Base-by-base conservation (phyloP, 352 stramenopile species). In the Halophytophthora polymorphica region DNA sequence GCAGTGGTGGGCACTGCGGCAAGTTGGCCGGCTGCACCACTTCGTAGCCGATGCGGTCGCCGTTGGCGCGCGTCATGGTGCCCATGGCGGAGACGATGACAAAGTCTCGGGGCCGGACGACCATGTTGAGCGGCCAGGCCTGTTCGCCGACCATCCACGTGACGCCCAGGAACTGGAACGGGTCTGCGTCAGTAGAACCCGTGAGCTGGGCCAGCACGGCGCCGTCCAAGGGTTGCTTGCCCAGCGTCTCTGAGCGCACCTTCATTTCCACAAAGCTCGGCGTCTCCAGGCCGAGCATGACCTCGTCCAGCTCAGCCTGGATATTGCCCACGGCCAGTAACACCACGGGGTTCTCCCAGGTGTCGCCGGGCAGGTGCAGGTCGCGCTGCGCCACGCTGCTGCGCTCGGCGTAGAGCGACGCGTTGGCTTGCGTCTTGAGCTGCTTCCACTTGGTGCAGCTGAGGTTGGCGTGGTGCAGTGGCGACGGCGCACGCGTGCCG, bases 31-130 rank as follows among this genome's bases (percentile, higher is more conserved):
- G 72, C 36, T 70, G 61, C 17, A 77, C 51, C 13, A 74, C 50
- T 10, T 72, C 50, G 34, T 70, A 74, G 14, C 68, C 64, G 13
- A 74, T 48, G 21, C 53, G 53, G 21, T 66, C 51, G 25, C 60
- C 61, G 28, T 58, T 64, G 4, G 40, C 25, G 4, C 56, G 49
- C 11, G 53, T 69, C 12, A 47, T 60, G 60, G 69, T 59, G n/a
- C 66, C 66, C 35, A 62, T 72, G 1, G 66, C 62, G 28, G 62
- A 50, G n/a, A 75, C 51, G 37, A 69, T 64, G 11, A 75, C 62
- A 4, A 69, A 49, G 49, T 75, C 61, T 38, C 61, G 53, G 25
- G 53, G 50, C 36, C 46, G 45, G 6, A 71, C 50, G 14, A 75
- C 63, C 11, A 43, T 45, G 29, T 71, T 53, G 7, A 75, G 62